These are phyloP conservation scores for Lophiotrema nucula DNA, from an alignment of 495 filamentous ascomycete species.

Conservation along the genomic window DNA sequence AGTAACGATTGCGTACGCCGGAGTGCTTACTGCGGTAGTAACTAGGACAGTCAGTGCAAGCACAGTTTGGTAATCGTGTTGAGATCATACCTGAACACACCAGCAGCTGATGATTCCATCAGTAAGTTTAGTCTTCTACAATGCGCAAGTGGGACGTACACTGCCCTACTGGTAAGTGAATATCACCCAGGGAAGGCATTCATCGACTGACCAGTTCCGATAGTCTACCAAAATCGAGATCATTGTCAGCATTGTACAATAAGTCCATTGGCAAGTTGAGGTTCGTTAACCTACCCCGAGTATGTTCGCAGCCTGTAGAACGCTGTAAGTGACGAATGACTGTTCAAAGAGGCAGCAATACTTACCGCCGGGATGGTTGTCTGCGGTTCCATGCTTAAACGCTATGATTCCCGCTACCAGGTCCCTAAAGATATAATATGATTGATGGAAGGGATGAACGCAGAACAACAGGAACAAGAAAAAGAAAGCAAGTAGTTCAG, in stretches of 20 bases:
- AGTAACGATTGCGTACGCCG: no score
- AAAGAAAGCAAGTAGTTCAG: slow-evolving; percentile 1
- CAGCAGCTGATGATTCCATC: slow-evolving; percentile 42
- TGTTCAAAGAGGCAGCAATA: no score
- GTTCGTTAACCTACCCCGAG: slow-evolving; percentile 46
- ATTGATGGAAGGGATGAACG: no score
- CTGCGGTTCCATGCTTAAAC: slow-evolving; percentile 13
- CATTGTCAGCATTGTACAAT: slow-evolving; percentile 5
- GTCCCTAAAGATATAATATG: no score
- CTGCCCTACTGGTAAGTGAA: slow-evolving; percentile 23
- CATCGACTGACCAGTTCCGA: slow-evolving; percentile 44
- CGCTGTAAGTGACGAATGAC: no score
- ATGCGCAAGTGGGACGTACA: slow-evolving; percentile 34
- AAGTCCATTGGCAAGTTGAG: not conserved
- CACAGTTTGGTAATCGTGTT: not conserved
- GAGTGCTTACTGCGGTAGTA: slow-evolving; percentile 47
- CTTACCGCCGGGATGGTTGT: slow-evolving; percentile 18
- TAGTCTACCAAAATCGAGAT: slow-evolving; percentile 38
- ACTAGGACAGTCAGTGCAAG: no score
- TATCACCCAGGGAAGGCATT: not conserved
- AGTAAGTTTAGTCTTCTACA: no score
- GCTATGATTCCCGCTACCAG: no score
- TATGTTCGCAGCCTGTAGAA: slow-evolving; percentile 48
- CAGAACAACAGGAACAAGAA: no score
- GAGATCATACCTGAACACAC: slow-evolving; percentile 50